A percentile compares a stretch with the other conserved stretches of the same genome.
Conservation (phyloP, 768 basidiomycete species). For the Boletus vinaceobasis region DNA sequence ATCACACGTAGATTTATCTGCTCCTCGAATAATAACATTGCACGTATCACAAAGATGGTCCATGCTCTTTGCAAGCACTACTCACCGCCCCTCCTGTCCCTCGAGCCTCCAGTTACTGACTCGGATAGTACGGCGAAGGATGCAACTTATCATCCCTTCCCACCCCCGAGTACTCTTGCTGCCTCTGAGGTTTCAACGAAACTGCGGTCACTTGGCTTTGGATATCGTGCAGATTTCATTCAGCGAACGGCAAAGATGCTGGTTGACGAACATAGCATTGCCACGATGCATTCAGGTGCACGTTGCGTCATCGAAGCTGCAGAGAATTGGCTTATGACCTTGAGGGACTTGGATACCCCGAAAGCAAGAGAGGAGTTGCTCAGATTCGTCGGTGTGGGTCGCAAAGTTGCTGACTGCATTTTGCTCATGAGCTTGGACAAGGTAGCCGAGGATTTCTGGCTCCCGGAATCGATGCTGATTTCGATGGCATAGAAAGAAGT, state of each 20-base stretch:
- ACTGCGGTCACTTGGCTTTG: slow-evolving; percentile 86
- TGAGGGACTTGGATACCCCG: slow-evolving; percentile 48
- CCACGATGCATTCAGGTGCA: not conserved
- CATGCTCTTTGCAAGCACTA: slow-evolving; percentile 76
- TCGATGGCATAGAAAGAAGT: slow-evolving; percentile 60
- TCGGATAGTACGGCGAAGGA: slow-evolving; percentile 33
- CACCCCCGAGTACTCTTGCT: slow-evolving; percentile 67
- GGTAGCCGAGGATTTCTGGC: slow-evolving; percentile 39
- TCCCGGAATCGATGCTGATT: slow-evolving; percentile 4
- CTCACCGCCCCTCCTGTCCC: slow-evolving; percentile 62
- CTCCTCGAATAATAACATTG: slow-evolving; percentile 95
- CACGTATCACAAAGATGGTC: slow-evolving; percentile 92
- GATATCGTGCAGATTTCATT: slow-evolving; percentile 91
- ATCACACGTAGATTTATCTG: slow-evolving; percentile 78
- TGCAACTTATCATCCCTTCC: slow-evolving; percentile 74
- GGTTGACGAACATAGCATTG: slow-evolving; percentile 47
- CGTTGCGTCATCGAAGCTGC: slow-evolving; percentile 39
- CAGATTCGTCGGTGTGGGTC: slow-evolving; percentile 85
- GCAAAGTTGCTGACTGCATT: slow-evolving; percentile 96
- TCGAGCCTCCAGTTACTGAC: slow-evolving; percentile 30
- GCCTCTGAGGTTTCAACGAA: slow-evolving; percentile 52
- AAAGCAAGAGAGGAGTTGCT: slow-evolving; percentile 74
- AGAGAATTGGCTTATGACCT: slow-evolving; percentile 56
- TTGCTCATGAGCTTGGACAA: slow-evolving; percentile 91
- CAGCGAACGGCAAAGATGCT: slow-evolving; percentile 80